These are phyloP conservation scores for Cylindrotheca fusiformis DNA, from an alignment of 108 stramenopile species.

Conservation along the genomic window DNA sequence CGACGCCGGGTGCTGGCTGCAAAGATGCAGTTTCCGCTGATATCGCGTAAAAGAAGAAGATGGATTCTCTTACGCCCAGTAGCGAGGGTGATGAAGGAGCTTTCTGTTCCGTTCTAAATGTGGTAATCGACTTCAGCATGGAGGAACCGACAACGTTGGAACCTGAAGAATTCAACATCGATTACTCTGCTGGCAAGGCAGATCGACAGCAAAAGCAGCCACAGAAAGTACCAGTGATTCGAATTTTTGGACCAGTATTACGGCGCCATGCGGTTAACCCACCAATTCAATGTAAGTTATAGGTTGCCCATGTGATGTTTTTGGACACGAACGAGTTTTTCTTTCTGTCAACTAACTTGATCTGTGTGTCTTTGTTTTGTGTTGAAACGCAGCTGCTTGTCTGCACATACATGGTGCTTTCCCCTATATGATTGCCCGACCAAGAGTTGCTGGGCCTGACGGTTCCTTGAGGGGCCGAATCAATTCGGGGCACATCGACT, in stretches of 20 bases:
- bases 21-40: no score
- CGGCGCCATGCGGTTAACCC: constrained; percentile 19
- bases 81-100: background rate
- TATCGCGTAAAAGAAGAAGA: no score
- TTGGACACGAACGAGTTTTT: no score
- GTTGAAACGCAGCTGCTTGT: constrained; percentile 71
- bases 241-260: constrained; percentile 78
- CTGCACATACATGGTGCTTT: constrained; percentile 83
- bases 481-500: constrained; percentile 50
- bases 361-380: no score
- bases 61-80: background rate
- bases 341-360: no score
- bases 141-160: constrained; percentile 67
- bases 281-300: background rate
- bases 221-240: constrained; percentile 64
- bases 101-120: constrained; percentile 65
- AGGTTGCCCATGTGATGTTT: no score
- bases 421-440: constrained; percentile 81
- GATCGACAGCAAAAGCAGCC: background rate
- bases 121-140: constrained; percentile 83
- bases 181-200: background rate
- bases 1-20: no score
- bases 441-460: constrained; percentile 71
- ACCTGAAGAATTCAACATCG: constrained; percentile 41
- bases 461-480: constrained; percentile 46